phyloP scores from a whole-genome alignment of 2,329 filamentous ascomycete genomes.

The Neocucurbitaria cava region DNA sequence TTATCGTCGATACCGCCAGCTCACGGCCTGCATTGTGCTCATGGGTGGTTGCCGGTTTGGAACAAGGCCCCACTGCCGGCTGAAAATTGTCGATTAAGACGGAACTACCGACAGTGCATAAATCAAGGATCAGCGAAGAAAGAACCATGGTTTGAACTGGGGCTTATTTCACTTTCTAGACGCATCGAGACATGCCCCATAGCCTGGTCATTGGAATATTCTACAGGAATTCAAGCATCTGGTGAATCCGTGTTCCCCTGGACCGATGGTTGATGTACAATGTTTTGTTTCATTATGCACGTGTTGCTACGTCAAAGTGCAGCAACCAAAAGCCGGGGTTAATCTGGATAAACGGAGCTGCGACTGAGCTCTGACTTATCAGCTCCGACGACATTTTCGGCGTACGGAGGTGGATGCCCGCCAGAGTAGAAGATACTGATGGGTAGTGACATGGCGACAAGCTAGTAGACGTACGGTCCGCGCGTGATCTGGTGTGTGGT shows the following conservation, averaged over 20 bases:
- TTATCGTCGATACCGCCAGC: not conserved
- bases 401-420: not conserved
- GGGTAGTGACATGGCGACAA: not conserved
- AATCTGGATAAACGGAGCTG: not conserved
- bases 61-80: not conserved
- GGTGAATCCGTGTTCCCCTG: not conserved
- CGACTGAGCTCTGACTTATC: not conserved
- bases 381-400: not conserved
- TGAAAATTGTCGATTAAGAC: not conserved
- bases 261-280: not conserved
- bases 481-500: not conserved
- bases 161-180: not conserved
- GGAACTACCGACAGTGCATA: not conserved
- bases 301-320: not conserved
- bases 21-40: not conserved
- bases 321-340: slow-evolving; percentile 2
- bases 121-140: not conserved
- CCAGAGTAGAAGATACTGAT: not conserved
- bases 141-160: not conserved
- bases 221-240: not conserved
- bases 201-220: slow-evolving; percentile 1
- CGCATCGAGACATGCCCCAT: not conserved
- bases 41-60: not conserved
- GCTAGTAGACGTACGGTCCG: not conserved
- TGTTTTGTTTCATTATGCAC: not conserved